Conservation (phyloP, 345 rosid species). For the Rubroshorea leprosula region DNA sequence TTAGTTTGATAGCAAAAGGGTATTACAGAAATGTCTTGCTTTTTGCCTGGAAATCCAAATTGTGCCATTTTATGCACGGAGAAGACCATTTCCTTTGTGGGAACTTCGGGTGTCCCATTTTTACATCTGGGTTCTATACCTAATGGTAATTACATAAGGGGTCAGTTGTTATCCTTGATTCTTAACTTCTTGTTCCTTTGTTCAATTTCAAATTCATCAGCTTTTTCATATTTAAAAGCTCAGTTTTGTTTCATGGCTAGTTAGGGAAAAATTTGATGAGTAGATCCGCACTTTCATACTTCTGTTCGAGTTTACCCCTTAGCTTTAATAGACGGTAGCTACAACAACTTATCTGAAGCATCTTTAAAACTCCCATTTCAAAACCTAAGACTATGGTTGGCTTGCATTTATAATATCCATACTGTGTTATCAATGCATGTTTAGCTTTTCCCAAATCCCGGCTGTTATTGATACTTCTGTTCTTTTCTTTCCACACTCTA, state of each 20-base stretch:
- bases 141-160: conserved; percentile 8
- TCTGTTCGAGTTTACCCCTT: no score
- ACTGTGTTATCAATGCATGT: no score
- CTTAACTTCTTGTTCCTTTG: not conserved
- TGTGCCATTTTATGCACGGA: conserved; percentile 14
- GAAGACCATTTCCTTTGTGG: conserved; percentile 10
- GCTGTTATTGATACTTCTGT: no score
- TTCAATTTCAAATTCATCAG: not conserved
- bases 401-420: no score
- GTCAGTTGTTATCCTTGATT: conserved; percentile 13
- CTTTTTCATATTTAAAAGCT: no score
- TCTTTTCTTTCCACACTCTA: not conserved
- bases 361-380: no score
- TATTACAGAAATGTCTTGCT: conserved; percentile 23
- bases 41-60: conserved; percentile 12
- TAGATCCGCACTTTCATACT: no score
- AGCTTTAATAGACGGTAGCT: no score
- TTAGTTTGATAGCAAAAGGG: not conserved
- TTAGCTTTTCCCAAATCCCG: no score
- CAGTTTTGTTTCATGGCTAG: not conserved
- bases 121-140: conserved; percentile 4
- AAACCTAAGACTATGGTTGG: no score
- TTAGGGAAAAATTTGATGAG: no score
- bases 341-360: no score
- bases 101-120: conserved; percentile 19